Percentiles rank a stretch among this genome's conserved stretches.
Conservation (phyloP, 805 yeast genomes). For the Candida boidinii region DNA sequence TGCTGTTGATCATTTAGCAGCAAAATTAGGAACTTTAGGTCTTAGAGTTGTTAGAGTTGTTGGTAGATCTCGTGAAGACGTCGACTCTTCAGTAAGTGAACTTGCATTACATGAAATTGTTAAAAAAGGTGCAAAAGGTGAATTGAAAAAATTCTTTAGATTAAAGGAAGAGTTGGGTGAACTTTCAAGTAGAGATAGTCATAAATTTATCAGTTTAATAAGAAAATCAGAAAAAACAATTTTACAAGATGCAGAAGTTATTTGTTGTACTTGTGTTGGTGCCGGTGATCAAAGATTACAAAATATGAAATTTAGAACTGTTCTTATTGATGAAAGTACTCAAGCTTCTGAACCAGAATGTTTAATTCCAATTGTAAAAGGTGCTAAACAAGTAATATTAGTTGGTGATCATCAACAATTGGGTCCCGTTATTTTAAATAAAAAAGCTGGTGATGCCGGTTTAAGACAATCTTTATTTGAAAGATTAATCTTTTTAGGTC, state of each 20-base stretch:
- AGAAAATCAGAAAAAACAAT: conserved; percentile 40
- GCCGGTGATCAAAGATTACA: conserved; percentile 71
- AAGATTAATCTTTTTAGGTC: conserved; percentile 73
- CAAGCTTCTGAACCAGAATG: conserved; percentile 93
- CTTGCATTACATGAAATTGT: conserved; percentile 51
- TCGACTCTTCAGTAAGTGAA: conserved; percentile 53
- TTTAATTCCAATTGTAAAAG: conserved; percentile 80
- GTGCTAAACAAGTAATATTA: conserved; percentile 80
- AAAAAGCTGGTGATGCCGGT: conserved; percentile 80
- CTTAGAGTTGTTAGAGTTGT: conserved; percentile 69
- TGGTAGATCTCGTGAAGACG: conserved; percentile 75
- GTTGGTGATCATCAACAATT: conserved; percentile 95
- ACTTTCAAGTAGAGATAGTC: conserved; percentile 46
- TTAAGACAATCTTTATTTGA: conserved; percentile 82
- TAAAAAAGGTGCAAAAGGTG: conserved; percentile 38
- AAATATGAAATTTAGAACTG: conserved; percentile 56
- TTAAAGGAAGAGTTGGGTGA: conserved; percentile 64
- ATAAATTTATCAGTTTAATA: conserved; percentile 31
- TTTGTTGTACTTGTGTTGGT: conserved; percentile 89
- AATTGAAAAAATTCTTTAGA: conserved; percentile 47
- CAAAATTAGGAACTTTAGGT: conserved; percentile 61
- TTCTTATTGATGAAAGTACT: conserved; percentile 85
- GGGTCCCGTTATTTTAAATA: conserved; percentile 83
- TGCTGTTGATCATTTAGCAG: conserved; percentile 87
- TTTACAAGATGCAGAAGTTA: conserved; percentile 58